Base-by-base conservation (phyloP, 1,284 basidiomycete species). In the Puccinia polysora region DNA sequence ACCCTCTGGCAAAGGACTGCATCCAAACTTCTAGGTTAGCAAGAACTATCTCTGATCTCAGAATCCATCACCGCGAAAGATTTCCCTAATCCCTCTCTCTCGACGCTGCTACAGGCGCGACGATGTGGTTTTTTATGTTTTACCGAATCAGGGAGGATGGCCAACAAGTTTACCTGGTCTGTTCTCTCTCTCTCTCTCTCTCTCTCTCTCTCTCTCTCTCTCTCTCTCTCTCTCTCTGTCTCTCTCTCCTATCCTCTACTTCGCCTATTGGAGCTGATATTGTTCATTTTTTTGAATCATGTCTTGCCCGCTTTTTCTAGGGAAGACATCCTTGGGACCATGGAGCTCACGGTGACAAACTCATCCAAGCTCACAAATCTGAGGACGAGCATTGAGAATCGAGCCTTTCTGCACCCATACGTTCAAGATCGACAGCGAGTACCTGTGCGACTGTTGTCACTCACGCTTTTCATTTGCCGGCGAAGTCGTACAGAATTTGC, bases 41-140 rank as follows among this genome's bases (percentile, higher is more conserved):
- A n/a, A n/a, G n/a, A n/a, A n/a, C n/a, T 67, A 30, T n/a, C n/a
- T n/a, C n/a, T n/a, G n/a, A n/a, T n/a, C n/a, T n/a, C n/a, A n/a
- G n/a, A n/a, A n/a, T n/a, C n/a, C n/a, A n/a, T n/a, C n/a, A n/a
- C n/a, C n/a, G n/a, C n/a, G n/a, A n/a, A n/a, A n/a, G n/a, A n/a
- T n/a, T n/a, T n/a, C n/a, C n/a, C n/a, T n/a, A n/a, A n/a, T n/a
- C n/a, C n/a, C n/a, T n/a, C n/a, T n/a, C n/a, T n/a, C n/a, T n/a
- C n/a, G n/a, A n/a, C n/a, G n/a, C n/a, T n/a, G n/a, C n/a, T n/a
- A 28, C 40, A 69, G 65, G 65, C 30, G 65, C 53, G 28, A 69
- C 55, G 36, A 69, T 69, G 65, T 69, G 65, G 65, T 69, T 69
- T 49, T 69, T 69, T 25, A 69, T 69, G 65, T 59, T 69, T 25